Evolutionary conservation across 257 asterid species (phyloP).

Genomic region (Gynochthodes officinalis): DNA sequence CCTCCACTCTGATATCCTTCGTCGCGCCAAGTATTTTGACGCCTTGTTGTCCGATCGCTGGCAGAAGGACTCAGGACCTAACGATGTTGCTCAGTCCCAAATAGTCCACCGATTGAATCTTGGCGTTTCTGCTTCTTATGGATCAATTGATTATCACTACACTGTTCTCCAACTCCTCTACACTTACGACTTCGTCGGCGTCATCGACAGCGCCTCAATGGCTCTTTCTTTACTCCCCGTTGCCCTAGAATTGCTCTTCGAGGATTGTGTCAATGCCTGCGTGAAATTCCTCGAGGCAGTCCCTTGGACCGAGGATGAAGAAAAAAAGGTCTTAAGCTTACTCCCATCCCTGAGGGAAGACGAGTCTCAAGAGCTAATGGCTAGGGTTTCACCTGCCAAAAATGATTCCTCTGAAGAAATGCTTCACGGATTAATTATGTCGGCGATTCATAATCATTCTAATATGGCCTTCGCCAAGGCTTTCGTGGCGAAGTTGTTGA

Average conservation of each 20-base stretch:
- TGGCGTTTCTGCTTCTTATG: slow-evolving; percentile 36
- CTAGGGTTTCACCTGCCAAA: slow-evolving; percentile 55
- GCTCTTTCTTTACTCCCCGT: slow-evolving; percentile 65
- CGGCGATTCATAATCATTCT: slow-evolving; percentile 68
- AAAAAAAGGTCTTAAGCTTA: slow-evolving; percentile 45
- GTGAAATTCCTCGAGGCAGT: slow-evolving; percentile 79
- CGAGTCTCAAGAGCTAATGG: slow-evolving; percentile 68
- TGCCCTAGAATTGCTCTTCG: slow-evolving; percentile 81
- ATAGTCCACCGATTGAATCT: slow-evolving; percentile 37
- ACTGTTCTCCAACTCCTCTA: slow-evolving; percentile 60
- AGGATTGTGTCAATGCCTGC: slow-evolving; percentile 82
- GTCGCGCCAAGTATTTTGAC: slow-evolving; percentile 59
- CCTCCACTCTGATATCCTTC: slow-evolving; percentile 59
- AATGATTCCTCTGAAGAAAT: slow-evolving; percentile 62
- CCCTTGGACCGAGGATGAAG: slow-evolving; percentile 97
- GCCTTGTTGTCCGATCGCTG: slow-evolving; percentile 72
- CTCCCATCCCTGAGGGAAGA: slow-evolving; percentile 57
- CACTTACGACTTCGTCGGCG: slow-evolving; percentile 41
- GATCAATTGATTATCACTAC: slow-evolving; percentile 42
- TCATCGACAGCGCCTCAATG: slow-evolving; percentile 38
- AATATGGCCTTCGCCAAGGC: slow-evolving; percentile 79
- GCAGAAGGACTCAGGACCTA: slow-evolving; percentile 32
- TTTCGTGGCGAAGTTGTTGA: slow-evolving; percentile 78
- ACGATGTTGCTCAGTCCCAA: slow-evolving; percentile 24
- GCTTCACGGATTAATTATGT: slow-evolving; percentile 65